These are phyloP conservation scores for Clarkia xantiana DNA, from an alignment of 345 rosid genomes.

Conservation along the genomic window DNA sequence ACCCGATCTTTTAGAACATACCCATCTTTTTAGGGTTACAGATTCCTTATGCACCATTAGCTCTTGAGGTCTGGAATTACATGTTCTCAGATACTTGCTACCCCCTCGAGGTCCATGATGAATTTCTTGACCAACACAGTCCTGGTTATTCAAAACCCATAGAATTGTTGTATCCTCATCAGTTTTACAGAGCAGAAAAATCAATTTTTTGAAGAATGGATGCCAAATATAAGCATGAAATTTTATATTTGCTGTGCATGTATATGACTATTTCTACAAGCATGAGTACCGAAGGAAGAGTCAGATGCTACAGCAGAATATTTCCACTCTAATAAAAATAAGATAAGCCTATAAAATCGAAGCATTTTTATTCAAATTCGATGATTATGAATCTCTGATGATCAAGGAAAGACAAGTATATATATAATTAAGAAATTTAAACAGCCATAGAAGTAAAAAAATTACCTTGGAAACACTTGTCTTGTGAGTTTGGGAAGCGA, in stretches of 20 bases:
- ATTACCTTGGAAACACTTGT: conserved; percentile 6
- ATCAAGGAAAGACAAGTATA: background rate
- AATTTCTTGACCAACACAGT: conserved; percentile 22
- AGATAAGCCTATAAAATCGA: too few species aligned
- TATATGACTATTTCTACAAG: too few species aligned
- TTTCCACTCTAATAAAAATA: too few species aligned
- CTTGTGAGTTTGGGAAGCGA: conserved; percentile 35
- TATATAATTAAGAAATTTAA: background rate
- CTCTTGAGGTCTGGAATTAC: conserved; percentile 14
- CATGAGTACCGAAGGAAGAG: too few species aligned
- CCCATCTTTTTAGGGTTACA: conserved; percentile 47
- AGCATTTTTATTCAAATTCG: background rate
- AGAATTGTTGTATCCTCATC: background rate
- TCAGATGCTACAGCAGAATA: too few species aligned
- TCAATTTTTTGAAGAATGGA: background rate
- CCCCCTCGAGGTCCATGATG: conserved; percentile 22
- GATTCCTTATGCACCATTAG: conserved; percentile 28
- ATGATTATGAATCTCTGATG: background rate
- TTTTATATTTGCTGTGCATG: background rate
- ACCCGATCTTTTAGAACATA: conserved; percentile 45
- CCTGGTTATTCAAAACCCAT: conserved; percentile 17
- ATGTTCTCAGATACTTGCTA: conserved; percentile 15
- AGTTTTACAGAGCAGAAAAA: background rate
- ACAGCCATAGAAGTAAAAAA: background rate
- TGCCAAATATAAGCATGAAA: background rate